Base-by-base conservation (phyloP, 2,329 filamentous ascomycete genomes). In the Exserohilum turcica region DNA sequence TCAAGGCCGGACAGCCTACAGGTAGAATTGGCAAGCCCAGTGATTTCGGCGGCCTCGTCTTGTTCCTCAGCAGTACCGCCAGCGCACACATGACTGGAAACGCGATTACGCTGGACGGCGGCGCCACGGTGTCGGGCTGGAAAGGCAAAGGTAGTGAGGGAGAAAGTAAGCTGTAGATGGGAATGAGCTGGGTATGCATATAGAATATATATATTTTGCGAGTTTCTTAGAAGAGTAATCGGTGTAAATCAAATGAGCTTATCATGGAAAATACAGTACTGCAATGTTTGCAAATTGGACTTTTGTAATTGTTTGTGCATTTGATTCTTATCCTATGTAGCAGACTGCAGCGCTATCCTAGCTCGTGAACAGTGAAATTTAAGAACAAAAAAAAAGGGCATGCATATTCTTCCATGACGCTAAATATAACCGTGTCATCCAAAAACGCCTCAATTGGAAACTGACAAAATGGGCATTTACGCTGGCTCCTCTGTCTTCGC, bases 71-170 rank as follows among this genome's bases (percentile, higher is more conserved):
- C 24, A 75, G 72, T 42, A 43, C 59, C 28, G 78, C 67, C 1
- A 54, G 48, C 19, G 64, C 63, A 10, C 77, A 81, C 59, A 76
- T 80, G 69, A 79, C 77, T 5, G 78, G 78, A 0, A 79, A 79
- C 61, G 78, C 77, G 12, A 62, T 80, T 19, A 78, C 80, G 68
- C 65, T 81, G 48, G 79, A 81, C 66, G 79, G 79, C 5, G 79
- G 79, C 3, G 74, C n/a, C n/a, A n/a, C 72, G 33, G 78, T 68
- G 8, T 56, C 76, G 48, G 77, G 69, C 29, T 78, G 78, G 7
- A 72, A 74, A 52, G 67, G 69, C 8, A 75, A 73, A 59, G 65
- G 21, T 24, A 24, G 47, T 15, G 56, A 54, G 6, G 44, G 44
- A 48, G 64, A 63, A 42, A 67, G 63, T 45, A 72, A 72, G 55